Base-by-base conservation (phyloP, 2,329 filamentous ascomycete species). In the Monosporascus sp. region DNA sequence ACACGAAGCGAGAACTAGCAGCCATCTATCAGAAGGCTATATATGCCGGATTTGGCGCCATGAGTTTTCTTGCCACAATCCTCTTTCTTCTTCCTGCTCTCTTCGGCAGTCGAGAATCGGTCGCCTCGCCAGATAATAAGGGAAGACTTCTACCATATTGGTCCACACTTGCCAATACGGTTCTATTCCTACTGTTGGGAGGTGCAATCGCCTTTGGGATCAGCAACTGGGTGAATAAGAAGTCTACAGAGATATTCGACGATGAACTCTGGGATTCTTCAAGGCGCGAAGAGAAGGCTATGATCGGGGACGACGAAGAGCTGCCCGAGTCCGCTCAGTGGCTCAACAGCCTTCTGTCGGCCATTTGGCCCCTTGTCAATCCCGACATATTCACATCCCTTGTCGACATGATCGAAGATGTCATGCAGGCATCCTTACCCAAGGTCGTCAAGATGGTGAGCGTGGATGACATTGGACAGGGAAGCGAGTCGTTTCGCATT, bases 351-450 rank as follows among this genome's bases (percentile, higher is more conserved):
- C 66, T 90, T 1, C 64, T 90, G 7, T 74, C 79, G 4, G 81
- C 85, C 1, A 77, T 90, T 5, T 90, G 88, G 88, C 85, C 86
- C 0, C 74, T 91, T 31, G 78, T 90, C 62, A 90, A 90, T 62
- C 88, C 87, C 0, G 88, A 90, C 60, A 74, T 91, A 2, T 90
- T 90, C 60, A 77, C 80, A 1, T 83, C 81, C 36, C 67, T 90
- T 2, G 79, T 83, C 0, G 87, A 90, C 61, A 87, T 82, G 27
- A 77, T 91, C 4, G 88, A 90, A 68, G 88, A 90, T 65, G 84
- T 90, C 47, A 90, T 90, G 88, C 88, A 90, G 70, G 86, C 87
- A 2, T 88, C 84, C 8, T 70, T 90, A 18, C 86, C 88, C 0
- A 83, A 79, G 52, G 68, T 87, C 37, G 77, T 90, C 34, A 81